A percentile compares a stretch with the other conserved stretches of the same genome.
These are phyloP conservation scores for Neophaeococcomyces aloes DNA, from an alignment of 2,329 filamentous ascomycete genomes.

Conservation along the genomic window DNA sequence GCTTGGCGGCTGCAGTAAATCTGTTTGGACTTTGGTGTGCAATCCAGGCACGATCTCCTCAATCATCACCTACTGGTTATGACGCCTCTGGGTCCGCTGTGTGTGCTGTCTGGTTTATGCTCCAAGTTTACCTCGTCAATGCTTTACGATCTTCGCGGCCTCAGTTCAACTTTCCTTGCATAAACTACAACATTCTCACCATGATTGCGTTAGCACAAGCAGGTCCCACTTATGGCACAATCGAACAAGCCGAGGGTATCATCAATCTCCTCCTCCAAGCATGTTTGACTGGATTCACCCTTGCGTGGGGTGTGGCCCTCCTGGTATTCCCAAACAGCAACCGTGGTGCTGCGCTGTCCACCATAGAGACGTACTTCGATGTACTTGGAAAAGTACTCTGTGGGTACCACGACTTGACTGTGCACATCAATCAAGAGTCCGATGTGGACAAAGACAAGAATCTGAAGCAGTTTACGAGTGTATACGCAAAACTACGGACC, in stretches of 20 bases:
- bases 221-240: constrained; percentile 39
- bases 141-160: constrained; percentile 54
- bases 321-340: constrained; percentile 56
- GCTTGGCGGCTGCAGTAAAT: too few species aligned
- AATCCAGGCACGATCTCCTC: too few species aligned
- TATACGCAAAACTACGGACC: too few species aligned
- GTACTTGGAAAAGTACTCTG: too few species aligned
- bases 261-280: too few species aligned
- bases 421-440: too few species aligned
- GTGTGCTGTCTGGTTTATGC: constrained; percentile 59
- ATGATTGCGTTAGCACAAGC: constrained; percentile 55
- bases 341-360: constrained; percentile 51
- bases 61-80: too few species aligned
- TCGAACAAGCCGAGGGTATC: too few species aligned
- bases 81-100: constrained; percentile 60
- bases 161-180: constrained; percentile 52
- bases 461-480: too few species aligned
- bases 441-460: too few species aligned
- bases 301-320: constrained; percentile 52
- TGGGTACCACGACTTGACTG: too few species aligned
- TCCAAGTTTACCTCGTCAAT: constrained; percentile 58
- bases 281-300: constrained; percentile 54
- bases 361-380: constrained; percentile 31
- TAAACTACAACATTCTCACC: constrained; percentile 57
- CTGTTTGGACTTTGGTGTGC: too few species aligned